phyloP scores from a whole-genome alignment of 139 green algal genomes.

The Nannochloris sp. region DNA sequence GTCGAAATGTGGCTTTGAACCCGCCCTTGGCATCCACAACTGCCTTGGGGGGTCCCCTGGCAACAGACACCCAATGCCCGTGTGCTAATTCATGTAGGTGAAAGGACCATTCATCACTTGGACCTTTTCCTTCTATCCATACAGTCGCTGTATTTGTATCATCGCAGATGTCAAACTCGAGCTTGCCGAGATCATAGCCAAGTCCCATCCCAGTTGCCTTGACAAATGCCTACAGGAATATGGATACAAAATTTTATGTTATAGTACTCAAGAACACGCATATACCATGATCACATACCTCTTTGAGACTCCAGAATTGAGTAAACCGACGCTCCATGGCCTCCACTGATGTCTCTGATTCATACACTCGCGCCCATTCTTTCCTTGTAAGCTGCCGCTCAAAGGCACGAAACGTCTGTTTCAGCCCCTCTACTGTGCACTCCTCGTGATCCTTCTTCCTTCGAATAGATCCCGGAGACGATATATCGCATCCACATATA shows the following conservation, averaged over 20 bases:
- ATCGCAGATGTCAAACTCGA: slow-evolving; percentile 39
- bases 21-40: slow-evolving; percentile 46
- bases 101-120: slow-evolving; percentile 24
- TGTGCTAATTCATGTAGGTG: slow-evolving; percentile 39
- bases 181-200: slow-evolving; percentile 49
- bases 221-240: slow-evolving; percentile 43
- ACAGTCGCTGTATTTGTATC: slow-evolving; percentile 17
- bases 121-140: slow-evolving; percentile 18
- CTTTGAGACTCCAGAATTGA: slow-evolving; percentile 69
- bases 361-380: slow-evolving; percentile 36
- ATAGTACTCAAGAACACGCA: background rate
- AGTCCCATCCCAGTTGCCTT: slow-evolving; percentile 72
- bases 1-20: slow-evolving; percentile 24
- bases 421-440: background rate
- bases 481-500: slow-evolving; percentile 69
- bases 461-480: slow-evolving; percentile 45
- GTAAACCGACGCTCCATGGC: slow-evolving; percentile 44
- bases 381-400: slow-evolving; percentile 25
- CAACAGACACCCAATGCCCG: slow-evolving; percentile 54
- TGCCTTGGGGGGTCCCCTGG: slow-evolving; percentile 32
- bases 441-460: background rate
- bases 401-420: slow-evolving; percentile 21
- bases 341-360: background rate
- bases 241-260: too few relatives aligned
- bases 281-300: slow-evolving; percentile 17